phyloP scores from a whole-genome alignment of 352 stramenopile genomes.

The Peronospora belbahrii region DNA sequence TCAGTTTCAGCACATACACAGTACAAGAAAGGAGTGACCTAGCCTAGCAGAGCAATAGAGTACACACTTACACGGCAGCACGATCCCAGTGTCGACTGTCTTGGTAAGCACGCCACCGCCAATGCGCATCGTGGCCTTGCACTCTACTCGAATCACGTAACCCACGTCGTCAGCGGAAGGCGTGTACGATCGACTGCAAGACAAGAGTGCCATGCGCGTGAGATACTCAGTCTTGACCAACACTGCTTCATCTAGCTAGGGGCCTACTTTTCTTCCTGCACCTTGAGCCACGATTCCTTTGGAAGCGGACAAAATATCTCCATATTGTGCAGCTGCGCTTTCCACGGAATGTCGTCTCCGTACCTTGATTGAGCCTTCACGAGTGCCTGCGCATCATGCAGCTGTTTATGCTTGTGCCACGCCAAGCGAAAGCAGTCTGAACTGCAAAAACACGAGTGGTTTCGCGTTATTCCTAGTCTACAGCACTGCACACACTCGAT shows the following conservation, averaged over 20 bases:
- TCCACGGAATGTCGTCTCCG: slow-evolving; percentile 32
- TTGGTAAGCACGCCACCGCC: slow-evolving; percentile 54
- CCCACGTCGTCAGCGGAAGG: slow-evolving; percentile 60
- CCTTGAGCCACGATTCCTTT: slow-evolving; percentile 51
- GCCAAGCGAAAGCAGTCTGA: slow-evolving; percentile 55
- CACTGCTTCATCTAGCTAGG: slow-evolving; percentile 19
- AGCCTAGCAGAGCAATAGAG: slow-evolving; percentile 17
- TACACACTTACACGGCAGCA: slow-evolving; percentile 71
- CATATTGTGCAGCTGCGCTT: slow-evolving; percentile 54
- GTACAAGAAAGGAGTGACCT: background rate
- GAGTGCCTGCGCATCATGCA: slow-evolving; percentile 36
- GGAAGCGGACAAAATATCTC: slow-evolving; percentile 44
- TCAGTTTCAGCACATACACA: slow-evolving; percentile 19
- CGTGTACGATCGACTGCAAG: slow-evolving; percentile 56
- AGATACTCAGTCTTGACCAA: slow-evolving; percentile 25
- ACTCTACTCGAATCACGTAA: slow-evolving; percentile 77
- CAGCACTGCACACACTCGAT: slow-evolving; percentile 69
- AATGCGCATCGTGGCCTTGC: slow-evolving; percentile 50
- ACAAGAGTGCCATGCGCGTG: slow-evolving; percentile 26
- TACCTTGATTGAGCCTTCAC: slow-evolving; percentile 15
- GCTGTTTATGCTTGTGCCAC: slow-evolving; percentile 59
- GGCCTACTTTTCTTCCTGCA: slow-evolving; percentile 58
- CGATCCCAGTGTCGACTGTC: slow-evolving; percentile 76
- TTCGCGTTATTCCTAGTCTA: slow-evolving; percentile 48
- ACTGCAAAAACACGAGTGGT: slow-evolving; percentile 67